Percentiles rank a stretch among this genome's conserved stretches.
These are phyloP conservation scores for Cutaneotrichosporon sp. DNA, from an alignment of 1,284 basidiomycete species.

Conservation along the genomic window DNA sequence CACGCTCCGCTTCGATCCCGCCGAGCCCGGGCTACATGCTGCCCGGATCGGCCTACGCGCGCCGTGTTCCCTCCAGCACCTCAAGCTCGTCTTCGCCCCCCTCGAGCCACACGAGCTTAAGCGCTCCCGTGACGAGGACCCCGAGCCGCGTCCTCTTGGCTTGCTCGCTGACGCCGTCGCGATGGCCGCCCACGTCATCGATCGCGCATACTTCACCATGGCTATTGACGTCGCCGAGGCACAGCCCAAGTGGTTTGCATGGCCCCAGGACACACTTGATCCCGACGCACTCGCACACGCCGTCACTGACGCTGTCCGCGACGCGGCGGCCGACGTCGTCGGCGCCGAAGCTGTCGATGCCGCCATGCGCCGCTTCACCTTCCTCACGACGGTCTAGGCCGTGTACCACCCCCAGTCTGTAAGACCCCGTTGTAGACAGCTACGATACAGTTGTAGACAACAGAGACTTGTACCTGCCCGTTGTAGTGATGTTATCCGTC, in stretches of 20 bases:
- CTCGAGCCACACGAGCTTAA: conserved; percentile 2
- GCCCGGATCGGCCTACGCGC: background rate
- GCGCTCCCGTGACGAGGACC: background rate
- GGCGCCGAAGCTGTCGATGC: background rate
- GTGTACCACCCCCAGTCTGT: too few relatives aligned
- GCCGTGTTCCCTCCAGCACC: background rate
- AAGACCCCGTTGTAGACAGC: too few relatives aligned
- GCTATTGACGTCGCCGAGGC: background rate
- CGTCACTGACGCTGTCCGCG: background rate
- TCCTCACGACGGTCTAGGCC: background rate
- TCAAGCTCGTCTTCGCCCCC: background rate
- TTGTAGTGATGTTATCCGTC: too few relatives aligned
- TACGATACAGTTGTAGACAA: too few relatives aligned
- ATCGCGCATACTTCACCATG: background rate
- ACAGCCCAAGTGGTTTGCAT: background rate
- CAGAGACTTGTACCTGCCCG: too few relatives aligned
- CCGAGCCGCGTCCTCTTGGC: background rate
- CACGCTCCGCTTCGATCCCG: background rate
- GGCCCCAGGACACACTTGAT: background rate
- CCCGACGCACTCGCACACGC: background rate
- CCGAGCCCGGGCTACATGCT: background rate
- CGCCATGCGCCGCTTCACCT: background rate
- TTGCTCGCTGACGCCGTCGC: conserved; percentile 1
- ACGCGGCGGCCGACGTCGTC: background rate
- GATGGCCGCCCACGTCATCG: background rate